A percentile compares a stretch with the other conserved stretches of the same genome.
phyloP scores from a whole-genome alignment of 371 early-diverging fungal species.

The Zopfochytrium polystomum region DNA sequence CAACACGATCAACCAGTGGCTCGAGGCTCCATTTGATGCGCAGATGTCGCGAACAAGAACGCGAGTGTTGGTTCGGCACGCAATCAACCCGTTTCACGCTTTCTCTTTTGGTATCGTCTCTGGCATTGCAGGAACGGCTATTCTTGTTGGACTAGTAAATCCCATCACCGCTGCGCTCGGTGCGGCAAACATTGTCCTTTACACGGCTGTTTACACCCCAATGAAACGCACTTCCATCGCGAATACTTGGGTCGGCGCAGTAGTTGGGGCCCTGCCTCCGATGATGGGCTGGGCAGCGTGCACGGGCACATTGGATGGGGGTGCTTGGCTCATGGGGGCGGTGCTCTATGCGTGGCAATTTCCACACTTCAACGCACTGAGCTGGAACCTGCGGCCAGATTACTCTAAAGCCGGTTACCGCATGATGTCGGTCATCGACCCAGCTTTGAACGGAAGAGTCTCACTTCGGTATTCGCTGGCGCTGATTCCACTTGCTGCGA shows the following conservation, averaged over 20 bases:
- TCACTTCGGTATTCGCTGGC: slow-evolving; percentile 78
- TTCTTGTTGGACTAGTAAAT: slow-evolving; percentile 75
- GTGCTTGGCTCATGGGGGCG: slow-evolving; percentile 75
- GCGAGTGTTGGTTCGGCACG: slow-evolving; percentile 79
- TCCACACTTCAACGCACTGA: slow-evolving; percentile 94
- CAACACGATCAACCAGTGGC: slow-evolving; percentile 94
- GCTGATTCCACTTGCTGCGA: slow-evolving; percentile 75
- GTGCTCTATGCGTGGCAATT: slow-evolving; percentile 96
- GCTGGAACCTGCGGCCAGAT: slow-evolving; percentile 88
- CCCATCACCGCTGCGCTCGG: slow-evolving; percentile 78
- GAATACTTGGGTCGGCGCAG: slow-evolving; percentile 94
- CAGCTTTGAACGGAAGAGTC: slow-evolving; percentile 83
- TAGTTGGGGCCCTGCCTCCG: slow-evolving; percentile 96
- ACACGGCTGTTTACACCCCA: slow-evolving; percentile 88
- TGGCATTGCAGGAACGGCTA: slow-evolving; percentile 68
- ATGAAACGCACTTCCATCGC: slow-evolving; percentile 89
- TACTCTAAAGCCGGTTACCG: slow-evolving; percentile 96
- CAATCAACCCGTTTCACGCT: slow-evolving; percentile 72
- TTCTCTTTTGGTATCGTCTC: slow-evolving; percentile 66
- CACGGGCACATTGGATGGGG: slow-evolving; percentile 69
- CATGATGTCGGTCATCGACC: slow-evolving; percentile 90
- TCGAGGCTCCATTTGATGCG: slow-evolving; percentile 93
- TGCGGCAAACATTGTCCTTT: slow-evolving; percentile 79
- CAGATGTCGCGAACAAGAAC: slow-evolving; percentile 94
- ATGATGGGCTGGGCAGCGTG: slow-evolving; percentile 96